A percentile compares a stretch with the other conserved stretches of the same genome.
These are phyloP conservation scores for Bocquillonia castaneifolia DNA, from an alignment of 441 rosid genomes.

Conservation along the genomic window DNA sequence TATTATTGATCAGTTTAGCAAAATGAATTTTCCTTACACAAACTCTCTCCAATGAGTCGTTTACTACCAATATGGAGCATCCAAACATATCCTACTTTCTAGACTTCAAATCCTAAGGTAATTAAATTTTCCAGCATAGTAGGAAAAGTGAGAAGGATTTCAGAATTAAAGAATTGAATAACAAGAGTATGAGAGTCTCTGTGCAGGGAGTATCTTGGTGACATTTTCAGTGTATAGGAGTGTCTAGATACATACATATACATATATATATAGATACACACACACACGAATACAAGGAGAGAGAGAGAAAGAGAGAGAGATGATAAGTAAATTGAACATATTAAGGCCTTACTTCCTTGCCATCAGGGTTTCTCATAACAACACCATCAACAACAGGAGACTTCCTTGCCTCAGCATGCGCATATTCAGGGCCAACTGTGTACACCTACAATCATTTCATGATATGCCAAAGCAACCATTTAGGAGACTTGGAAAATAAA, in stretches of 20 bases:
- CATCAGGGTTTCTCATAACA: constrained; percentile 97
- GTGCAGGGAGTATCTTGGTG: not conserved
- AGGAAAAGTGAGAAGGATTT: not conserved
- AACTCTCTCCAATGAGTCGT: not conserved
- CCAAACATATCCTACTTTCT: not conserved
- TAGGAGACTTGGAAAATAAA: not conserved
- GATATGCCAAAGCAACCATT: constrained; percentile 20
- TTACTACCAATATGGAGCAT: not conserved
- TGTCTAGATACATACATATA: too few relatives aligned
- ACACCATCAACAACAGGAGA: constrained; percentile 99
- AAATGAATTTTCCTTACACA: not conserved
- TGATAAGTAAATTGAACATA: not conserved
- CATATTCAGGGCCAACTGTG: constrained; percentile 99
- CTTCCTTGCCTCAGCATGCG: constrained; percentile 99
- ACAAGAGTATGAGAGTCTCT: not conserved
- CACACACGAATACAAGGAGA: not conserved
- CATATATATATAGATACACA: not conserved
- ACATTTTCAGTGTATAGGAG: not conserved
- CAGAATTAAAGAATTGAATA: not conserved
- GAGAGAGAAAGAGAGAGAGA: not conserved
- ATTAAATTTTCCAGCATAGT: not conserved
- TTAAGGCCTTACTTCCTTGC: constrained; percentile 75
- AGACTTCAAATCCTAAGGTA: not conserved
- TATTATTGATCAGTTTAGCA: not conserved
- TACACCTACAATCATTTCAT: constrained; percentile 65